phyloP scores from a whole-genome alignment of 352 stramenopile genomes.

The Pythium inflatum region DNA sequence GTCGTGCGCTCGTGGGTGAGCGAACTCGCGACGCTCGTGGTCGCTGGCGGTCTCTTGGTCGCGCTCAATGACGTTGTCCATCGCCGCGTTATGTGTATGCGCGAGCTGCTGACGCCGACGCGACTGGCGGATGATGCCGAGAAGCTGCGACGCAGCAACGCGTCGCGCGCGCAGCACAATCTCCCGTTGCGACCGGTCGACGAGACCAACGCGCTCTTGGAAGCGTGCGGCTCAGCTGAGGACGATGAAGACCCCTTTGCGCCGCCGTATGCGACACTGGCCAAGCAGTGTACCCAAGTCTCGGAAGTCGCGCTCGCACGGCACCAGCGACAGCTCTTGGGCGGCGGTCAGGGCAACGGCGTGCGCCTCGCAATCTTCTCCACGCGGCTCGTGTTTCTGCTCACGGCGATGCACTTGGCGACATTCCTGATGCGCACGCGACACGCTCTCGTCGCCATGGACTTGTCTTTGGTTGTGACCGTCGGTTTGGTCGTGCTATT shows the following conservation, averaged over 20 bases:
- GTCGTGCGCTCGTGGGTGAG: constrained; percentile 48
- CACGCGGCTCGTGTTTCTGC: constrained; percentile 70
- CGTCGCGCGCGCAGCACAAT: constrained; percentile 55
- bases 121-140: constrained; percentile 62
- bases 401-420: constrained; percentile 70
- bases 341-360: constrained; percentile 48
- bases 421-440: constrained; percentile 63
- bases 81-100: constrained; percentile 54
- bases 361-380: constrained; percentile 67
- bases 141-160: constrained; percentile 53
- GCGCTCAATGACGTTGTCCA: constrained; percentile 56
- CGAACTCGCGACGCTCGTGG: constrained; percentile 51
- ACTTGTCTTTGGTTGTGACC: constrained; percentile 25
- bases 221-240: constrained; percentile 31
- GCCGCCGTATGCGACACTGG: constrained; percentile 56
- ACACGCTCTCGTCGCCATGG: constrained; percentile 40
- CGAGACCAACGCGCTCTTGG: constrained; percentile 56
- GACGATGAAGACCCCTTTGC: constrained; percentile 38
- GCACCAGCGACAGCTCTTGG: constrained; percentile 47
- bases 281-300: constrained; percentile 34
- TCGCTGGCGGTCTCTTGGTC: constrained; percentile 45
- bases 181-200: constrained; percentile 39
- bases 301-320: constrained; percentile 44
- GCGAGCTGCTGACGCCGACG: constrained; percentile 51
- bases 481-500: constrained; percentile 49